A percentile compares a stretch with the other conserved stretches of the same genome.
phyloP scores from a whole-genome alignment of 495 filamentous ascomycete genomes.

The Emericellopsis terricola region DNA sequence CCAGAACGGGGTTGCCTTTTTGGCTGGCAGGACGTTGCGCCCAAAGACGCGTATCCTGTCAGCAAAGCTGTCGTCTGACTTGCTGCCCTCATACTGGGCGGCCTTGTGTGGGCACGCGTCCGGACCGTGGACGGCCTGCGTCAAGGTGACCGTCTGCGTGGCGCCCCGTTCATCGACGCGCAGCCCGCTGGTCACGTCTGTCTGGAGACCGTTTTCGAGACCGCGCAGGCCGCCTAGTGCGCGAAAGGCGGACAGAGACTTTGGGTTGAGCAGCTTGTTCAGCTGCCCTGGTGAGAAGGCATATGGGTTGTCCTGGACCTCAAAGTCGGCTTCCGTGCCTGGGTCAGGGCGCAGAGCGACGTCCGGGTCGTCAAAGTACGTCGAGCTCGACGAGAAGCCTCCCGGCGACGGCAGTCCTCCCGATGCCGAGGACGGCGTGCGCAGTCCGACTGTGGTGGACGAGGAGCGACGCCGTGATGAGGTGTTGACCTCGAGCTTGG shows the following conservation, averaged over 20 bases:
- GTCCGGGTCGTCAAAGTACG: too few species aligned
- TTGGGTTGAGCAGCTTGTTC: conserved; percentile 59
- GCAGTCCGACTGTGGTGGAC: too few species aligned
- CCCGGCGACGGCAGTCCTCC: too few species aligned
- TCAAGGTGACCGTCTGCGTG: conserved; percentile 37
- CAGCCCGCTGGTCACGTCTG: conserved; percentile 45
- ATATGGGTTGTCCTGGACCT: conserved; percentile 48
- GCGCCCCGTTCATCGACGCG: conserved; percentile 47
- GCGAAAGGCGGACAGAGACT: conserved; percentile 58
- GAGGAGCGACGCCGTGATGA: too few species aligned
- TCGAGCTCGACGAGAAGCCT: too few species aligned
- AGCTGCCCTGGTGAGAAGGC: conserved; percentile 53
- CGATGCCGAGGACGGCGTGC: too few species aligned
- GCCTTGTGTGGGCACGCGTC: conserved; percentile 13
- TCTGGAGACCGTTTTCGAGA: conserved; percentile 58
- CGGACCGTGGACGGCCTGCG: conserved; percentile 29
- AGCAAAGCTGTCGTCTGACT: conserved; percentile 19
- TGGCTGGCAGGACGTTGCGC: conserved; percentile 56
- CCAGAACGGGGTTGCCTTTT: conserved; percentile 55
- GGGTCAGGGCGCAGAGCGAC: conserved; percentile 46
- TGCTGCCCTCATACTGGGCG: conserved; percentile 1
- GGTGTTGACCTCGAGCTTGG: too few species aligned
- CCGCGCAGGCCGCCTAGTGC: conserved; percentile 63
- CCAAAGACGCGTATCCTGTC: conserved; percentile 52
- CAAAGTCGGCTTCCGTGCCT: conserved; percentile 43